Conservation (phyloP, 176 grass and related monocot species). For the Microstegium vimineum region DNA sequence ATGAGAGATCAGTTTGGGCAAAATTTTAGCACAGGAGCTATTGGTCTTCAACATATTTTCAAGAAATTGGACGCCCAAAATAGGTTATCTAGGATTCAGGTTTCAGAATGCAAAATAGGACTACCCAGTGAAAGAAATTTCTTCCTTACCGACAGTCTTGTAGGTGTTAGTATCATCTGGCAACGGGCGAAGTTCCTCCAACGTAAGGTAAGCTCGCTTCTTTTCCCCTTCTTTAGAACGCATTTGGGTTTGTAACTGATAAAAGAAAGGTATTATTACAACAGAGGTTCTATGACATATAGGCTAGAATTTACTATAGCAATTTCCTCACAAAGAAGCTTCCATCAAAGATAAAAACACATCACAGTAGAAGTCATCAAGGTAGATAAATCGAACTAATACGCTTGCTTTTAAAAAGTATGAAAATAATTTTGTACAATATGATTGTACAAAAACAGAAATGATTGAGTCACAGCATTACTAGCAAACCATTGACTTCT, state of each 20-base stretch:
- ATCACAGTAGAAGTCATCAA: not conserved
- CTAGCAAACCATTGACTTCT: not conserved
- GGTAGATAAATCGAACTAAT: not conserved
- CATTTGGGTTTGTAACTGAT: constrained; percentile 79
- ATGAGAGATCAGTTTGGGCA: not conserved
- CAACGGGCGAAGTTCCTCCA: constrained; percentile 88
- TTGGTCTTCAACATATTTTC: constrained; percentile 10
- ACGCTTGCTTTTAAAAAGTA: not conserved
- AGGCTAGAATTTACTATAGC: not conserved
- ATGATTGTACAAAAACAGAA: not conserved
- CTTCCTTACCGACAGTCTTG: constrained; percentile 76
- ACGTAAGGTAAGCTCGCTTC: constrained; percentile 82
- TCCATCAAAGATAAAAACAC: not conserved
- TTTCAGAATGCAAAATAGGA: constrained; percentile 12
- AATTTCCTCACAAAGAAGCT: not conserved
- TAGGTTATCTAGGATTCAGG: not conserved
- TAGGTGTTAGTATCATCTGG: constrained; percentile 83
- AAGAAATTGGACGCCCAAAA: not conserved
- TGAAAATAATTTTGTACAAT: not conserved
- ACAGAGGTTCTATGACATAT: not conserved
- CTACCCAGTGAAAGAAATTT: not conserved
- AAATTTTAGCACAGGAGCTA: not conserved
- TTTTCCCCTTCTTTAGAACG: constrained; percentile 84
- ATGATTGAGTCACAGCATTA: not conserved
- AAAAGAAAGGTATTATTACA: constrained; percentile 25